phyloP scores from a whole-genome alignment of 2,329 filamentous ascomycete species.

The Aplosporella prunicola region DNA sequence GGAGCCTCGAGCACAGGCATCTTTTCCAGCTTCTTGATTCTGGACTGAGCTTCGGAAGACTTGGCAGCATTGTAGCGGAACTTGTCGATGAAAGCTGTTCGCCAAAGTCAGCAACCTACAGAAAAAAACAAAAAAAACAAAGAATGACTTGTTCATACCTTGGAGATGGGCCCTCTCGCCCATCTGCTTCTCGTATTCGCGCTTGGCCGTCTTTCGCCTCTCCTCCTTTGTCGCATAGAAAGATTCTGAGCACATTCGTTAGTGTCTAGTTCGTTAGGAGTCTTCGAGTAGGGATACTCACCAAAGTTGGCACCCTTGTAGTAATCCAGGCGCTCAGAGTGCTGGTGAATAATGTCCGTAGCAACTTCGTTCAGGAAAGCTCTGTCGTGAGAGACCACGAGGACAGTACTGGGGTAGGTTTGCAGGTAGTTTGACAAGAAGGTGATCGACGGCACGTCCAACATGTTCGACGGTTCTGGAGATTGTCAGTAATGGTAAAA shows the following conservation, averaged over 20 bases:
- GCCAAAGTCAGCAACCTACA: slow-evolving; percentile 1
- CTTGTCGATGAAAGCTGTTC: slow-evolving; percentile 85
- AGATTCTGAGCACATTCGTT: slow-evolving; percentile 46
- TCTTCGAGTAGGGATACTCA: slow-evolving; percentile 19
- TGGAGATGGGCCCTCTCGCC: slow-evolving; percentile 85
- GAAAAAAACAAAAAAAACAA: slow-evolving; percentile 13
- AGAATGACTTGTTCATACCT: slow-evolving; percentile 26
- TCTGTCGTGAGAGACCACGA: slow-evolving; percentile 97
- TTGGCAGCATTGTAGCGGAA: slow-evolving; percentile 99
- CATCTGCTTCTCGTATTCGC: slow-evolving; percentile 99
- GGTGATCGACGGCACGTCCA: slow-evolving; percentile 99
- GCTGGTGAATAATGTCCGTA: slow-evolving; percentile 98
- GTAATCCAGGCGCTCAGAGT: slow-evolving; percentile 94
- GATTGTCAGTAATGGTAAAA: slow-evolving; percentile 16
- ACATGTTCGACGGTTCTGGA: slow-evolving; percentile 95
- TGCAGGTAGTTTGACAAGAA: slow-evolving; percentile 96
- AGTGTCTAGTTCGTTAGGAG: slow-evolving; percentile 9
- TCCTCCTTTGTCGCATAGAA: slow-evolving; percentile 98
- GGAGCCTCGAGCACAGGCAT: slow-evolving; percentile 89
- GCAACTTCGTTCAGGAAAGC: slow-evolving; percentile 98
- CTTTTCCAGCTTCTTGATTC: slow-evolving; percentile 97
- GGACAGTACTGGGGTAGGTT: slow-evolving; percentile 82
- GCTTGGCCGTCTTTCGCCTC: slow-evolving; percentile 88
- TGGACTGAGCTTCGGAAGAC: slow-evolving; percentile 93
- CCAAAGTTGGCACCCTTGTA: slow-evolving; percentile 93